Percentiles rank a stretch among this genome's conserved stretches.
phyloP scores from a whole-genome alignment of 2,329 filamentous ascomycete genomes.

The Allantophomopsis lycopodina region DNA sequence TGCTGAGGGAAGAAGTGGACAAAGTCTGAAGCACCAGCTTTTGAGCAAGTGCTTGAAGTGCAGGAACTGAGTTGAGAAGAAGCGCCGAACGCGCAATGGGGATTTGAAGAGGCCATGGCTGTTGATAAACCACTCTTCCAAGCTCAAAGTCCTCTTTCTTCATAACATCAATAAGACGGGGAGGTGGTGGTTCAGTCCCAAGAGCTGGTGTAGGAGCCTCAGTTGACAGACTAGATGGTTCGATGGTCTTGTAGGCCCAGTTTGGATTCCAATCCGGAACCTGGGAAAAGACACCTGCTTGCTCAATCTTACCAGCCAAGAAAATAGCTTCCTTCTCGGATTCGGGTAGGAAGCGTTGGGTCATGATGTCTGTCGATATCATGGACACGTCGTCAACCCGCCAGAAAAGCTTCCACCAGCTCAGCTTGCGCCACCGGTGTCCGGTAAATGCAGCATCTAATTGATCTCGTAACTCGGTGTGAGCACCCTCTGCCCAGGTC shows the following conservation, averaged over 20 bases:
- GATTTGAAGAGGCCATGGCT: slow-evolving; percentile 61
- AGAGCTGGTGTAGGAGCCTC: slow-evolving; percentile 1
- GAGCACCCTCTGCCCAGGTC: slow-evolving; percentile 60
- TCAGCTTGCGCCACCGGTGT: slow-evolving; percentile 63
- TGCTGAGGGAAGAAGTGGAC: slow-evolving; percentile 53
- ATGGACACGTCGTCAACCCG: slow-evolving; percentile 82
- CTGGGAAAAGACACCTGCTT: slow-evolving; percentile 33
- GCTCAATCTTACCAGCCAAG: slow-evolving; percentile 62
- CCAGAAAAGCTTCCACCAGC: slow-evolving; percentile 96
- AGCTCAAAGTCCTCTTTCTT: slow-evolving; percentile 5
- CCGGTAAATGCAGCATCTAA: slow-evolving; percentile 67
- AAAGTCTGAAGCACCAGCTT: slow-evolving; percentile 58
- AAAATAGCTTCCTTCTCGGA: slow-evolving; percentile 77
- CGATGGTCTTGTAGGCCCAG: slow-evolving; percentile 12
- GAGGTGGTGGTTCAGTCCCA: slow-evolving; percentile 6
- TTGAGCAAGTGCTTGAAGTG: slow-evolving; percentile 60
- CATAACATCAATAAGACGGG: slow-evolving; percentile 9
- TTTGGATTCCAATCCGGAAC: slow-evolving; percentile 3
- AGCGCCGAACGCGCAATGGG: slow-evolving; percentile 54
- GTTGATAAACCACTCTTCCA: slow-evolving; percentile 4
- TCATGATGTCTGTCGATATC: slow-evolving; percentile 67
- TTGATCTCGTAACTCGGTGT: slow-evolving; percentile 69
- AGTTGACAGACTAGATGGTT: neutral
- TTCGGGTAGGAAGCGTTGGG: slow-evolving; percentile 60
- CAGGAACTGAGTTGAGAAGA: slow-evolving; percentile 51